Evolutionary conservation across 768 basidiomycete species (phyloP).

Genomic region (Lactifluus volemus): DNA sequence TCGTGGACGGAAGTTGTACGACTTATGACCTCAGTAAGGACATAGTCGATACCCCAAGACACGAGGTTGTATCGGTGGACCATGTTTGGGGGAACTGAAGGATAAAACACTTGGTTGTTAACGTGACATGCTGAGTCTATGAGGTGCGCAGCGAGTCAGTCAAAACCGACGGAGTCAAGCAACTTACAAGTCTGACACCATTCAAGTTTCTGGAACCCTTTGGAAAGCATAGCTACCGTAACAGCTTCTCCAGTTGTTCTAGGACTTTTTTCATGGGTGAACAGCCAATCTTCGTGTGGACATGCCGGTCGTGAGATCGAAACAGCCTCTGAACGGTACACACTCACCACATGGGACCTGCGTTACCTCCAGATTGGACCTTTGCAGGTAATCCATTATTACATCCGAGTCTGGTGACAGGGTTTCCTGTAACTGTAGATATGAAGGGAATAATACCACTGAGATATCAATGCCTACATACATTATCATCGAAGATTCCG

Average conservation of each 20-base stretch:
- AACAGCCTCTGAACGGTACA: background rate
- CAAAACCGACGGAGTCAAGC: too few relatives aligned
- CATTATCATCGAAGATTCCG: background rate
- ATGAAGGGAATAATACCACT: background rate
- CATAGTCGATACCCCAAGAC: conserved; percentile 14
- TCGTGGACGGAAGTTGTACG: background rate
- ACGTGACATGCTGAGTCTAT: too few relatives aligned
- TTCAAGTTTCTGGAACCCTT: background rate
- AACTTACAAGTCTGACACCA: background rate
- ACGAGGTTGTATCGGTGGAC: background rate
- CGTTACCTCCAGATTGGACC: background rate
- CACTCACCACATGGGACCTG: background rate
- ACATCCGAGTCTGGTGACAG: background rate
- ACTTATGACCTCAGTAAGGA: conserved; percentile 2
- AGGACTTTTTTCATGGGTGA: background rate
- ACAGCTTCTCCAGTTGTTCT: background rate
- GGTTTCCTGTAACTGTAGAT: background rate
- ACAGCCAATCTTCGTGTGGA: background rate
- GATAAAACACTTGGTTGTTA: too few relatives aligned
- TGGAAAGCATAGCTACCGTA: background rate
- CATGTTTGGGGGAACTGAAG: too few relatives aligned
- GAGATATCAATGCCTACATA: background rate
- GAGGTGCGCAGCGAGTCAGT: too few relatives aligned
- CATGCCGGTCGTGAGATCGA: background rate
- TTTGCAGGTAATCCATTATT: background rate